phyloP scores from a whole-genome alignment of 2,329 filamentous ascomycete species.

The Onygenales sp. region DNA sequence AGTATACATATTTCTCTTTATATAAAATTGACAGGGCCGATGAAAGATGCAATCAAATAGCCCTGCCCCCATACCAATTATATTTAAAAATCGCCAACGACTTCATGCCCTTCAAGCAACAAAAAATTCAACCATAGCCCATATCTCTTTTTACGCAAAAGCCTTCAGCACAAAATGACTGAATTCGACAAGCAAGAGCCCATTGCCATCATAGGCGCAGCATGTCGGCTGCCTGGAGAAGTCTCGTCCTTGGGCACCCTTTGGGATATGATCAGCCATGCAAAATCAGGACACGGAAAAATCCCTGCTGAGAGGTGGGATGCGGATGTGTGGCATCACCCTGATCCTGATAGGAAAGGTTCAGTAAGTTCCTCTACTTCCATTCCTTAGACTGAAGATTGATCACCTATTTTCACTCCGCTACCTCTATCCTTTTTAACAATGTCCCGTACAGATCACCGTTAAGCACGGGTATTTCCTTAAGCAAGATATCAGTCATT shows the following conservation, averaged over 20 bases:
- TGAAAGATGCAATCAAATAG: too few species aligned
- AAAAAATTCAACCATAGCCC: not conserved
- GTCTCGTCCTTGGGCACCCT: slow-evolving; percentile 15
- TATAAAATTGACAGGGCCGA: too few species aligned
- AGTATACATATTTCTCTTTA: too few species aligned
- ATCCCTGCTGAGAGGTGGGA: slow-evolving; percentile 15
- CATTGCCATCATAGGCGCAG: slow-evolving; percentile 33
- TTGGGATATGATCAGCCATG: slow-evolving; percentile 19
- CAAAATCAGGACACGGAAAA: slow-evolving; percentile 12
- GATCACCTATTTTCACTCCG: not conserved
- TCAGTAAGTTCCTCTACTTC: not conserved
- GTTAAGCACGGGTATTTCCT: slow-evolving; percentile 10
- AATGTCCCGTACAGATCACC: not conserved
- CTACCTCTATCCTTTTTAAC: too few species aligned
- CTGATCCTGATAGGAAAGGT: not conserved
- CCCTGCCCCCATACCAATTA: too few species aligned
- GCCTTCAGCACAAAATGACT: not conserved
- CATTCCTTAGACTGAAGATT: not conserved
- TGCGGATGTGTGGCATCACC: slow-evolving; percentile 14
- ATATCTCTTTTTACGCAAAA: not conserved
- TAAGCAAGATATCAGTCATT: slow-evolving; percentile 6
- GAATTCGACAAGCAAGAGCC: slow-evolving; percentile 1
- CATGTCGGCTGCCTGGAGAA: slow-evolving; percentile 23
- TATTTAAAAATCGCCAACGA: too few species aligned
- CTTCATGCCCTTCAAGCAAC: not conserved